Evolutionary conservation across 306 rosid species (phyloP), one percentile per base, ranked within the genome.

Genomic region (Cicer judaicum): DNA sequence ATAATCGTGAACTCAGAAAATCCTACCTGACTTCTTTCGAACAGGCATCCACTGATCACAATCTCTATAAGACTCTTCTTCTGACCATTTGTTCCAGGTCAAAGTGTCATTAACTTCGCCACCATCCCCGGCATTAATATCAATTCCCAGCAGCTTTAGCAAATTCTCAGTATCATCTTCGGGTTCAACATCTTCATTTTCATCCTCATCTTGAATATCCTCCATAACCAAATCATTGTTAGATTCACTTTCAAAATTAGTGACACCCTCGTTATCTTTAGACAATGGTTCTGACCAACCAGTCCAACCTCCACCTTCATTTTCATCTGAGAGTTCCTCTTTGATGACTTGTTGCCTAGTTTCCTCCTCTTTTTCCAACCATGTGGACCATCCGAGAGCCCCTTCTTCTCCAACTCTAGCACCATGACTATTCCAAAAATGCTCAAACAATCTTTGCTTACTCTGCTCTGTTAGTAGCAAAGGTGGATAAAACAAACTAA

Each of bases 331-430:
- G 44, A 64, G 71, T 74, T 91, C 93, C 85, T 93, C 98, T 75
- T 76, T 80, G 29, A 89, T 47, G 79, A 81, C 81, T 49, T 42
- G 77, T 80, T 86, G 97, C 82, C 97, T 89, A 84, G 84, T 86
- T 83, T 91, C 98, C 90, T 91, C 98, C 79, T 89, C 97, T 86
- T 85, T 91, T 75, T 85, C 96, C 87, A 93, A 87, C 98, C 97
- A 91, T 11, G 94, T 84, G 69, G 92, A 88, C 98, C 98, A 93
- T 77, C 98, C 97, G 36, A 87, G 77, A 47, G 92, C 93, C 39
- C 91, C 94, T 77, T 93, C 98, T 84, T 91, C 97, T 83, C 98
- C 98, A 18, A 91, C 87, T 85, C 98, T 91, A 74, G 87, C 88
- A 81, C 92, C 93, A 14, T 82, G 83, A 70, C 94, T 76, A 18